Evolutionary conservation across 1,284 basidiomycete species (phyloP).

Genomic region (Microbotryum violaceum): DNA sequence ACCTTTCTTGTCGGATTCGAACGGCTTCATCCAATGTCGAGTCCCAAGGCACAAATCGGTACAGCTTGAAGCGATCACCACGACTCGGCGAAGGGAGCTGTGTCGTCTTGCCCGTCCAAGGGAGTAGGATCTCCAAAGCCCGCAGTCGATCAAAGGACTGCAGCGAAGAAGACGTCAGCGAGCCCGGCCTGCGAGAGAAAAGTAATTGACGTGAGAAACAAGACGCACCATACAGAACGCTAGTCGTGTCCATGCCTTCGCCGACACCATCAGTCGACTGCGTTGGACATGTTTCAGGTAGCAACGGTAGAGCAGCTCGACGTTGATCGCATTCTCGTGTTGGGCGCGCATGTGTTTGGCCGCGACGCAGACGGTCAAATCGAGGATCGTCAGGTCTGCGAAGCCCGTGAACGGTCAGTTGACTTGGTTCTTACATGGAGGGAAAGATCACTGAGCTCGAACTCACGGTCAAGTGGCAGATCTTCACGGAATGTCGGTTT

Average conservation of each 20-base stretch:
- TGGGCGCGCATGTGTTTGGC: constrained; percentile 30
- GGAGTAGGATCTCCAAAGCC: constrained; percentile 24
- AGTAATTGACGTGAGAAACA: not conserved
- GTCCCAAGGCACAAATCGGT: constrained; percentile 29
- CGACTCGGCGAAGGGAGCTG: constrained; percentile 8
- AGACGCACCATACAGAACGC: constrained; percentile 23
- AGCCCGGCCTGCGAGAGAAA: not conserved
- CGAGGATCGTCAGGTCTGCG: constrained; percentile 30
- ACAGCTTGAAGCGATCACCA: constrained; percentile 28
- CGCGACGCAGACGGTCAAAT: constrained; percentile 31
- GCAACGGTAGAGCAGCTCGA: constrained; percentile 31
- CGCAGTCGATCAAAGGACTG: constrained; percentile 34
- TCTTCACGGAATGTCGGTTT: constrained; percentile 6
- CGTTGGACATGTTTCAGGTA: constrained; percentile 28
- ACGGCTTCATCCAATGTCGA: constrained; percentile 31
- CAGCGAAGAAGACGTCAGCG: not conserved
- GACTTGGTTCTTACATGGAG: too few relatives aligned
- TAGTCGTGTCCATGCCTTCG: constrained; percentile 8
- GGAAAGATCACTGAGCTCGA: not conserved
- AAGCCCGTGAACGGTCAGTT: too few relatives aligned
- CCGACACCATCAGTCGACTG: constrained; percentile 7
- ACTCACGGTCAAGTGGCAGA: constrained; percentile 16
- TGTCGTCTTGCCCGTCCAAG: constrained; percentile 15
- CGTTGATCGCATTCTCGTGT: constrained; percentile 33
- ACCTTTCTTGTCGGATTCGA: constrained; percentile 6